Base-by-base conservation (phyloP, 192 early-diverging fungal species). In the Coemansia sp. region DNA sequence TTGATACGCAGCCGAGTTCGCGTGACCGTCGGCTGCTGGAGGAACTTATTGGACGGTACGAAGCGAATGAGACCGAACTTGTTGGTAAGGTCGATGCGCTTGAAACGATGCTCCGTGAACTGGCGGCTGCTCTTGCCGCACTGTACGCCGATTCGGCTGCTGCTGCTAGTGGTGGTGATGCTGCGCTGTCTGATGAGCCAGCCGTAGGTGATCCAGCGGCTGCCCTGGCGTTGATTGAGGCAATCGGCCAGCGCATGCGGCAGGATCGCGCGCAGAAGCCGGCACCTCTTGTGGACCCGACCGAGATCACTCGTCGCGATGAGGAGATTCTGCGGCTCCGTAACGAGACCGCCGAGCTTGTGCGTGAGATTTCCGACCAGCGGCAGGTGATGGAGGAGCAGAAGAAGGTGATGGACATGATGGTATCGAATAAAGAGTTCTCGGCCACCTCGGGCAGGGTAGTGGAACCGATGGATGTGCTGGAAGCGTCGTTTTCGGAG, bases 231-330 rank as follows among this genome's bases (percentile, higher is more conserved):
- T 74, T 78, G 54, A 45, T 87, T 5, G 73, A 72, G 39, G 42
- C 55, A 2, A 64, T 72, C 68, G 74, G 74, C 49, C 8, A 26
- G 15, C 40, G 36, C 49, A 58, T 54, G 64, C 67, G 3, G 32
- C 37, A n/a, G 22, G 63, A 42, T 56, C 65, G 43, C 71, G 66
- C 43, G 71, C 70, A 55, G 67, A 61, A 36, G 54, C 69, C 58
- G 32, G 41, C 16, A 11, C 49, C 49, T 32, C 26, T 43, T 6
- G 66, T 59, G 4, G 74, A 77, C 39, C 21, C 13, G 48, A 9
- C 39, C 13, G 85, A 87, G 52, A 63, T 85, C 46, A 70, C 64
- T 12, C 71, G 79, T 55, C 89, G 87, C 56, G 80, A 86, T 43
- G 18, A 57, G 51, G 83, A 74, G 11, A 86, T 91, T 26, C 69